phyloP scores from a whole-genome alignment of 2,329 filamentous ascomycete species.

The Colletotrichum paranaense region DNA sequence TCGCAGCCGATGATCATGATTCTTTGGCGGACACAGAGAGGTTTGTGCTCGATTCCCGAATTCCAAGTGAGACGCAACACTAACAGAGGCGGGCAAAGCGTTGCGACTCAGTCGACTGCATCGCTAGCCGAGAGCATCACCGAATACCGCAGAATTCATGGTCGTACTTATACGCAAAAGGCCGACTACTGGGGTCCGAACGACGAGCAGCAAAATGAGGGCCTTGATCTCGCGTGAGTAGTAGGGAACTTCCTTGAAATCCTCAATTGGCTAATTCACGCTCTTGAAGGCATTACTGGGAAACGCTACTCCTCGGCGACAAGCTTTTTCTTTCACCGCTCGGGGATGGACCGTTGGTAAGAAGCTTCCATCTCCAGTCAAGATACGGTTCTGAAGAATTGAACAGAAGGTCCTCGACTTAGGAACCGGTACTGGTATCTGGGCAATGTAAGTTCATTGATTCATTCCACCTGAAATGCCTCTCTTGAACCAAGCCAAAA shows the following conservation, averaged over 20 bases:
- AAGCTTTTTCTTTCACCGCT: constrained; percentile 25
- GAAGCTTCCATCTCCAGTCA: not conserved
- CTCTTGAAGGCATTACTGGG: constrained; percentile 11
- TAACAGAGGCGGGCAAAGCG: not conserved
- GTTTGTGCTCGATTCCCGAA: not conserved
- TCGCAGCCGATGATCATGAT: not conserved
- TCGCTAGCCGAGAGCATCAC: constrained; percentile 22
- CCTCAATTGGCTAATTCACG: too few species aligned
- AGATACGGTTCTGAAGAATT: not conserved
- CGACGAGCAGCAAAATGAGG: constrained; percentile 31
- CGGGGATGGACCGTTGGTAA: not conserved
- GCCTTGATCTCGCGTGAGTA: constrained; percentile 27
- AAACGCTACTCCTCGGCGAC: constrained; percentile 14
- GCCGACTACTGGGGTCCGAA: constrained; percentile 34
- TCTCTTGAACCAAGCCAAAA: not conserved
- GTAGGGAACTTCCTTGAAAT: not conserved
- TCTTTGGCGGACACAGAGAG: not conserved
- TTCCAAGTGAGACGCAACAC: not conserved
- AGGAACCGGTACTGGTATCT: constrained; percentile 19
- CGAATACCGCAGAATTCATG: constrained; percentile 28
- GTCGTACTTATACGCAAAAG: constrained; percentile 28
- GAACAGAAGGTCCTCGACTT: constrained; percentile 12
- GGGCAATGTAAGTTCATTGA: constrained; percentile 13
- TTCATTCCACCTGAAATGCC: not conserved
- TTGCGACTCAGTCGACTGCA: not conserved